Conservation (phyloP, 768 basidiomycete species). For the Mycena filopes region DNA sequence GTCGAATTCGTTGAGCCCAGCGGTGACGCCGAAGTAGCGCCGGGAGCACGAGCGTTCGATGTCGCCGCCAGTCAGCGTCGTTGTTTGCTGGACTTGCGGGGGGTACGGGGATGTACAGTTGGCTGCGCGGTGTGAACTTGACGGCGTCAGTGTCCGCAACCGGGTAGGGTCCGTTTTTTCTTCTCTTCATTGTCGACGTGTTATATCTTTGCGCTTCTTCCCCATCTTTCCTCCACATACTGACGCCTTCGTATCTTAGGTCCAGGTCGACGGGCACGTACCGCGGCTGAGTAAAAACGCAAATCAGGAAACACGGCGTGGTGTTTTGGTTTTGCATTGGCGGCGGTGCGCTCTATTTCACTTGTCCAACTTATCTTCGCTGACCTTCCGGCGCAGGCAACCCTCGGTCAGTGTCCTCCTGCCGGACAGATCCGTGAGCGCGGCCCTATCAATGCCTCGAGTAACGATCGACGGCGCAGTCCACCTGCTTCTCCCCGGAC, state of each 20-base stretch:
- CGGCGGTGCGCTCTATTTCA: conserved; percentile 2
- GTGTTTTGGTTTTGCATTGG: conserved; percentile 21
- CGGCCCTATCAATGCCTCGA: conserved; percentile 21
- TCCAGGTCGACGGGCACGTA: conserved; percentile 56
- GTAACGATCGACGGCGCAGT: conserved; percentile 49
- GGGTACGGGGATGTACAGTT: too few relatives aligned
- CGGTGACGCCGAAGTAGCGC: too few relatives aligned
- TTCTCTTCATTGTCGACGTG: not conserved
- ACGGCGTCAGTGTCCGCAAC: too few relatives aligned
- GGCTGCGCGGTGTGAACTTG: too few relatives aligned
- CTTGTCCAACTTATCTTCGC: not conserved
- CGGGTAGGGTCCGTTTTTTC: too few relatives aligned
- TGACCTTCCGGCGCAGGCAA: not conserved
- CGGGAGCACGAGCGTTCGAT: too few relatives aligned
- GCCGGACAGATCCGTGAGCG: not conserved
- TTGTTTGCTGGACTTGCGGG: too few relatives aligned
- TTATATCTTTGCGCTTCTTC: conserved; percentile 1
- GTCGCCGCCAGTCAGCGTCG: too few relatives aligned
- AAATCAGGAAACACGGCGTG: too few relatives aligned
- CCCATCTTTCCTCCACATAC: conserved; percentile 28
- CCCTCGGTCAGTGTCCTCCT: conserved; percentile 7
- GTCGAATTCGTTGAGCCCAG: too few relatives aligned
- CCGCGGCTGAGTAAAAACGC: conserved; percentile 34
- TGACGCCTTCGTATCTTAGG: not conserved
- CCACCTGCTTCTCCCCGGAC: conserved; percentile 53